Base-by-base conservation (phyloP, 495 filamentous ascomycete genomes). In the Penicillium malachiteum region DNA sequence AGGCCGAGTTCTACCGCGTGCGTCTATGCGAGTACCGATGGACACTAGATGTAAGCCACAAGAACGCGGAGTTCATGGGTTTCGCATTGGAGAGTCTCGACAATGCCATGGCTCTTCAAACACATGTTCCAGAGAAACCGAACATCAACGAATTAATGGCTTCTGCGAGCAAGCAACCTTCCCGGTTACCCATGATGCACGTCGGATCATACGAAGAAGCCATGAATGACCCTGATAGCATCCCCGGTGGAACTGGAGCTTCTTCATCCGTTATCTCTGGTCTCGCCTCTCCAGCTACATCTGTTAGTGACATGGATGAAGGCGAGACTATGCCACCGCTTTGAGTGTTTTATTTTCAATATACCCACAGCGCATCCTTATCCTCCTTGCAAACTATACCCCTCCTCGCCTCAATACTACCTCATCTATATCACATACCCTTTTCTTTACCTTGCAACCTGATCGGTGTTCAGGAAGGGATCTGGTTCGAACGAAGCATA, bases 1-100 rank as follows among this genome's bases (percentile, higher is more conserved):
- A 98, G 71, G 90, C 90, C 4, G 91, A 95, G n/a, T 98, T 96
- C 80, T 98, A 98, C 72, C 84, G 88, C 17, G 79, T 87, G 3
- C 77, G 94, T 3, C 77, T 97, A 10, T 84, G 84, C 54, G 94
- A 98, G 76, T 97, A 96, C 67, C 78, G 90, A 43, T 98, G 94
- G 94, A 97, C 93, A 1, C 75, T 98, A 56, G 86, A 85, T 35
- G 92, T 97, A 33, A 89, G 84, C 69, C 84, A 83, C 56, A 90
- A 91, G 63, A 85, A 87, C 38, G 92, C 92, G 26, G 82, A 86
- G 53, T 87, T 96, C 65, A 68, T 82, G 47, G 68, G 72, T 50
- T 81, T 79, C 32, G 78, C 79, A 7, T 62, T 81, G 3, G 76
- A 81, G 17, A 72, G 69, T 30, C 66, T 82, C 5, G 78, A 82